Percentiles rank a stretch among this genome's conserved stretches.
phyloP scores from a whole-genome alignment of 179 eudicot species.

The Beta macrorhiza region DNA sequence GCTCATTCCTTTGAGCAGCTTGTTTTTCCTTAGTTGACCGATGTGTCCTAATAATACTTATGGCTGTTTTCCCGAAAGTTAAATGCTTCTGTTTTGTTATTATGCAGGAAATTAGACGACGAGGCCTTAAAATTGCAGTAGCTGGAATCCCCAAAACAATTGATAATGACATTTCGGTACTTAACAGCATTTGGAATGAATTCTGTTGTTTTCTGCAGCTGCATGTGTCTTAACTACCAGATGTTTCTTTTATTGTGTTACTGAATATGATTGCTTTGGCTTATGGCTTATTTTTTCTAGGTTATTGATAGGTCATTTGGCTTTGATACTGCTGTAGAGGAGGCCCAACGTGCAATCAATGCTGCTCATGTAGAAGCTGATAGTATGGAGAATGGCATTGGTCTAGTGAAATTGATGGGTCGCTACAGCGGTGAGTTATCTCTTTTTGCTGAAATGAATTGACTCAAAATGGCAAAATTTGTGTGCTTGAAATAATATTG shows the following conservation, averaged over 20 bases:
- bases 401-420: slow-evolving; percentile 60
- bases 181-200: slow-evolving; percentile 8
- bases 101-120: slow-evolving; percentile 47
- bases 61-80: background rate
- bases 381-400: slow-evolving; percentile 53
- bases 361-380: slow-evolving; percentile 65
- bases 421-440: slow-evolving; percentile 48
- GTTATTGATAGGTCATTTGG: slow-evolving; percentile 57
- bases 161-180: slow-evolving; percentile 58
- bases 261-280: slow-evolving; percentile 17
- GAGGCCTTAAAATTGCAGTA: slow-evolving; percentile 51
- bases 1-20: background rate
- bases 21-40: background rate
- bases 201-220: background rate
- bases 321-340: slow-evolving; percentile 60
- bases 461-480: background rate
- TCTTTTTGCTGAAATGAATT: background rate
- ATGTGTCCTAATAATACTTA: background rate
- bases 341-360: slow-evolving; percentile 61
- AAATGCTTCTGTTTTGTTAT: slow-evolving; percentile 2
- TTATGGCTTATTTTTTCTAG: slow-evolving; percentile 26
- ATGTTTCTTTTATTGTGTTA: slow-evolving; percentile 1
- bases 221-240: background rate
- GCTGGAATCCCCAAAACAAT: slow-evolving; percentile 60
- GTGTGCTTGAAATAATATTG: background rate